Evolutionary conservation across 2,329 filamentous ascomycete genomes (phyloP).

Genomic region (Pseudogymnoascus sp.): DNA sequence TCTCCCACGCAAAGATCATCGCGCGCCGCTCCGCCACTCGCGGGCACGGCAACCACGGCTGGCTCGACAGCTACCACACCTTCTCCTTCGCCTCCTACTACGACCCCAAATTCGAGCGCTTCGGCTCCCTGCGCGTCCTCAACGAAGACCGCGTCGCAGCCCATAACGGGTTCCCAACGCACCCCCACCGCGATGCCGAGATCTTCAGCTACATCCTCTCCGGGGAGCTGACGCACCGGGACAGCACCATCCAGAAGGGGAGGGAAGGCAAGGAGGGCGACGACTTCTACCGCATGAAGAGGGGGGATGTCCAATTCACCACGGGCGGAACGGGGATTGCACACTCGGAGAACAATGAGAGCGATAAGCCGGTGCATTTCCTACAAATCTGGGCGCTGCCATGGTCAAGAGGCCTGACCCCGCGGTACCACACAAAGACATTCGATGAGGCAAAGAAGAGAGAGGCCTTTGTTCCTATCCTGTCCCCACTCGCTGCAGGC

Average conservation of each 20-base stretch:
- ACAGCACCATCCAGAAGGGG: slow-evolving; percentile 70
- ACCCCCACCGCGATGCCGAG: slow-evolving; percentile 78
- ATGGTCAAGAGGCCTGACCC: slow-evolving; percentile 62
- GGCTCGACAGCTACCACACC: slow-evolving; percentile 80
- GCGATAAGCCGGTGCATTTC: slow-evolving; percentile 65
- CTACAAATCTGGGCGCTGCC: slow-evolving; percentile 84
- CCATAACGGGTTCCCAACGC: slow-evolving; percentile 71
- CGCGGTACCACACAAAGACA: slow-evolving; percentile 65
- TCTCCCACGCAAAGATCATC: slow-evolving; percentile 61
- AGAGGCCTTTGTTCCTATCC: slow-evolving; percentile 61
- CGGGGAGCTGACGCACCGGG: slow-evolving; percentile 79
- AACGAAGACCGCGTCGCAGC: slow-evolving; percentile 79
- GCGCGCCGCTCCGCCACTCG: slow-evolving; percentile 63
- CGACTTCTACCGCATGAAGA: slow-evolving; percentile 60
- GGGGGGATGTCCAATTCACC: slow-evolving; percentile 84
- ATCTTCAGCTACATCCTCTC: slow-evolving; percentile 85
- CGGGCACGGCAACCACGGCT: slow-evolving; percentile 74
- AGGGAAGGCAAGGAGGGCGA: slow-evolving; percentile 48
- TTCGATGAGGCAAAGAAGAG: slow-evolving; percentile 67
- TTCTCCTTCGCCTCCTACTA: slow-evolving; percentile 68
- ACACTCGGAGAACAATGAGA: slow-evolving; percentile 77
- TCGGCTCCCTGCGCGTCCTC: slow-evolving; percentile 71
- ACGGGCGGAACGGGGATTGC: slow-evolving; percentile 74
- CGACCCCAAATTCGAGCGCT: slow-evolving; percentile 53
- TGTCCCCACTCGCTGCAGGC: slow-evolving; percentile 65